phyloP scores from a whole-genome alignment of 768 basidiomycete genomes.

The Lactifluus echinatus region DNA sequence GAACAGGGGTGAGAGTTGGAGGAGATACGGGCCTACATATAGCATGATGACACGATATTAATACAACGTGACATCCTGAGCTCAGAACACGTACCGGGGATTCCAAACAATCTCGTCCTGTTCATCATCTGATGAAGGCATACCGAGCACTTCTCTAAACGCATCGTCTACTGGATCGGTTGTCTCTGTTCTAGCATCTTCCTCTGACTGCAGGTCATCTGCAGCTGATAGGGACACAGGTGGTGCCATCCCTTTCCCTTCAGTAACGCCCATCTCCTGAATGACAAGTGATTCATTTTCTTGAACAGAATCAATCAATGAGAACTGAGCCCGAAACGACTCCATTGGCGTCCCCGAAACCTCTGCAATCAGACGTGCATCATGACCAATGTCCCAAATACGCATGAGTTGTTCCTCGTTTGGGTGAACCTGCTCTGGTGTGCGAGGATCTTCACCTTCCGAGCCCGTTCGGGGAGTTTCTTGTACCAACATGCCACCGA shows the following conservation, averaged over 20 bases:
- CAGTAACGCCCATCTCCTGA: neutral
- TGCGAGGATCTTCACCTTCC: conserved; percentile 3
- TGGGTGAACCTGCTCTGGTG: conserved; percentile 53
- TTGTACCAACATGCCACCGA: conserved; percentile 50
- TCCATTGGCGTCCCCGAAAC: conserved; percentile 7
- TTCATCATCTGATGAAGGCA: conserved; percentile 38
- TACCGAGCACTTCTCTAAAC: conserved; percentile 42
- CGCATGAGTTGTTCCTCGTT: conserved; percentile 96
- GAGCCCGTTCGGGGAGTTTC: conserved; percentile 11
- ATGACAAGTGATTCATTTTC: neutral
- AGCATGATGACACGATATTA: neutral
- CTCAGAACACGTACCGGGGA: conserved; percentile 38
- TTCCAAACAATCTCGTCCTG: conserved; percentile 75
- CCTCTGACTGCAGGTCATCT: conserved; percentile 25
- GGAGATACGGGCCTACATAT: conserved; percentile 7
- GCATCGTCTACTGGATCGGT: conserved; percentile 71
- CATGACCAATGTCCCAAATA: conserved; percentile 73
- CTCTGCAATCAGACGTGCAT: conserved; percentile 47
- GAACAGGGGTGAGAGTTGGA: conserved; percentile 5
- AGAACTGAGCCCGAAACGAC: conserved; percentile 13
- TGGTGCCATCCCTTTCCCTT: neutral
- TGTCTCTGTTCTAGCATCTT: conserved; percentile 59
- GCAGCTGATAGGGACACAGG: conserved; percentile 14
- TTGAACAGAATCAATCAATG: conserved; percentile 13
- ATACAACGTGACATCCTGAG: neutral